Evolutionary conservation across 1,284 basidiomycete genomes (phyloP).

Genomic region (Crocinoboletus sp.): DNA sequence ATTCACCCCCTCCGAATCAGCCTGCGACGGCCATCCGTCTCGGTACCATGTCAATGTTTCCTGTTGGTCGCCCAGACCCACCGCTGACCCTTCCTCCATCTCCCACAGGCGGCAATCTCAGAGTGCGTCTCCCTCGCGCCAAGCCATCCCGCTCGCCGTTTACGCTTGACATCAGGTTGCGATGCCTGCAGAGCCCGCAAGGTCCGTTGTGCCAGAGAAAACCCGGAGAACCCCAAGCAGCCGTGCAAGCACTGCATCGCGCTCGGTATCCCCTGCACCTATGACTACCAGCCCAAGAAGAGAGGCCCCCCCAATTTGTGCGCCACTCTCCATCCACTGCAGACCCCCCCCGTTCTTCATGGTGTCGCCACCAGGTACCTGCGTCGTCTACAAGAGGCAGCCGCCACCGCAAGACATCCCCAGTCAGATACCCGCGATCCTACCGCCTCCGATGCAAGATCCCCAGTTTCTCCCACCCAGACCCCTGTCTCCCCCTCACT

Average conservation of each 20-base stretch:
- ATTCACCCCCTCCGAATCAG: too few relatives aligned
- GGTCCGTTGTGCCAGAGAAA: constrained; percentile 74
- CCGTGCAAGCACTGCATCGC: constrained; percentile 82
- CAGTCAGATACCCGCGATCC: constrained; percentile 31
- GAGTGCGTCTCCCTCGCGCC: constrained; percentile 43
- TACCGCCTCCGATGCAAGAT: constrained; percentile 39
- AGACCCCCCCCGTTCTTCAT: background rate
- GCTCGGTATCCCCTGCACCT: constrained; percentile 80
- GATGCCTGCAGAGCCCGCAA: constrained; percentile 82
- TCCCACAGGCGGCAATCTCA: constrained; percentile 69
- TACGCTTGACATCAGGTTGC: constrained; percentile 50
- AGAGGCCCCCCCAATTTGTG: constrained; percentile 86
- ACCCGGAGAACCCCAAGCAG: constrained; percentile 66
- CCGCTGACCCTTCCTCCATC: constrained; percentile 27
- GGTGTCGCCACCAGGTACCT: constrained; percentile 54
- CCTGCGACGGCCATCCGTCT: too few relatives aligned
- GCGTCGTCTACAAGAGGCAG: constrained; percentile 72
- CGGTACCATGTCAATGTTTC: constrained; percentile 28
- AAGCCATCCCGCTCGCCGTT: constrained; percentile 11
- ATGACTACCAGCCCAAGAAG: constrained; percentile 90
- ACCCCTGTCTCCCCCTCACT: constrained; percentile 44
- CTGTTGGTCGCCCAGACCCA: constrained; percentile 10
- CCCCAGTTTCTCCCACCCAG: constrained; percentile 51
- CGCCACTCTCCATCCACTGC: constrained; percentile 30
- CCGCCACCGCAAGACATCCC: constrained; percentile 42